These are phyloP conservation scores for Starmerella vitae DNA, from an alignment of 805 yeast species.

Conservation along the genomic window DNA sequence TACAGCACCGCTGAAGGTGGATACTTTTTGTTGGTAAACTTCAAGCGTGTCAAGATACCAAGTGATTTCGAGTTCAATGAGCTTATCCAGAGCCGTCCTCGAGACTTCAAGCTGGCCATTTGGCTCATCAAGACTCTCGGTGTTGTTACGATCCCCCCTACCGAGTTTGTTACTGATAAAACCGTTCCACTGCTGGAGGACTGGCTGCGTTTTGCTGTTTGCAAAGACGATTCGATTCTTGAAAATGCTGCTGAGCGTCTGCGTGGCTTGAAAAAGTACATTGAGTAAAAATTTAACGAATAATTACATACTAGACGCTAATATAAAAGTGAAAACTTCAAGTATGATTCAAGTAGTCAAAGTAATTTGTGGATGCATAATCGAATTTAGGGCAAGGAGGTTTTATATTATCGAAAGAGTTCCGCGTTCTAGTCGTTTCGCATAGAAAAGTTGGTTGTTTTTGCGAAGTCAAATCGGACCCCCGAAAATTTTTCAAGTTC, in stretches of 20 bases:
- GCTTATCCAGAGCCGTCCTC: constrained; percentile 53
- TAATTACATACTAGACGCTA: too few species aligned
- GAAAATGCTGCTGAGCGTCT: constrained; percentile 72
- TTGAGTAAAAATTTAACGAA: too few species aligned
- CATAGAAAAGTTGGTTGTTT: too few species aligned
- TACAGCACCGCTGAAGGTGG: constrained; percentile 91
- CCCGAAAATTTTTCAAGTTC: too few species aligned
- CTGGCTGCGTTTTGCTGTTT: constrained; percentile 84
- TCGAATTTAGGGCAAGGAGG: too few species aligned
- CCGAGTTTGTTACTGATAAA: constrained; percentile 71
- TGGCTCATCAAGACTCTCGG: constrained; percentile 91
- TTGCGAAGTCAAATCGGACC: too few species aligned
- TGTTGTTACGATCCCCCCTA: constrained; percentile 92
- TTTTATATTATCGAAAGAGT: too few species aligned
- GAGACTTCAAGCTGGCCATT: constrained; percentile 77
- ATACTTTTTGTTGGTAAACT: constrained; percentile 79
- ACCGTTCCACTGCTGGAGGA: constrained; percentile 69
- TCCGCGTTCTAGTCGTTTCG: too few species aligned
- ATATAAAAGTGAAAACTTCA: too few species aligned
- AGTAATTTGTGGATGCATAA: too few species aligned
- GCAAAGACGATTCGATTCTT: constrained; percentile 75
- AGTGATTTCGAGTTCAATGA: constrained; percentile 56
- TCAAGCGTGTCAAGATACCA: constrained; percentile 71
- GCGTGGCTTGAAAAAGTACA: constrained; percentile 52
- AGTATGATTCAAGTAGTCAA: too few species aligned